A percentile compares a stretch with the other conserved stretches of the same genome.
Evolutionary conservation across 257 asterid genomes (phyloP).

Genomic region (Solanum chiquidenum): DNA sequence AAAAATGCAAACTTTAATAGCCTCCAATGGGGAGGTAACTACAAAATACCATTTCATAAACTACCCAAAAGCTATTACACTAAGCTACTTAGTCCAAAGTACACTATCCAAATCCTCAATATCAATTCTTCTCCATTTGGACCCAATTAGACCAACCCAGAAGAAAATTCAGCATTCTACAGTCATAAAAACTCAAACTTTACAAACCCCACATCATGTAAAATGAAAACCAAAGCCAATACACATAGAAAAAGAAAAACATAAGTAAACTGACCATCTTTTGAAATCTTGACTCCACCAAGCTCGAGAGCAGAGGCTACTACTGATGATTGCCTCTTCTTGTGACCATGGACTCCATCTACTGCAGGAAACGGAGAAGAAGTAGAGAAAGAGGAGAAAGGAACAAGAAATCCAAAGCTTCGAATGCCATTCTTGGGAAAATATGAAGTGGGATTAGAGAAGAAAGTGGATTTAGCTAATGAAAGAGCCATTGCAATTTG

Average conservation of each 20-base stretch:
- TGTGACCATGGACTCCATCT: constrained; percentile 9
- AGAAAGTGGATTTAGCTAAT: constrained; percentile 31
- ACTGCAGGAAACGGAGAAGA: constrained; percentile 13
- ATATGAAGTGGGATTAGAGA: constrained; percentile 28
- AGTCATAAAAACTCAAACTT: background rate
- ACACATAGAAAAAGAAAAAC: background rate
- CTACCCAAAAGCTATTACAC: background rate
- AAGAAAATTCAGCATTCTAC: background rate
- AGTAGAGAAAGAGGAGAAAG: constrained; percentile 20
- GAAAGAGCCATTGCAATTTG: constrained; percentile 37
- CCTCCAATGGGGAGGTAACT: background rate
- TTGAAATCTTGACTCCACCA: constrained; percentile 45
- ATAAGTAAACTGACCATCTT: background rate
- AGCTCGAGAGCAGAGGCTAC: constrained; percentile 38
- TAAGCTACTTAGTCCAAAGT: background rate
- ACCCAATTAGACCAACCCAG: background rate
- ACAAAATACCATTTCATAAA: background rate
- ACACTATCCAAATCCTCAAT: background rate
- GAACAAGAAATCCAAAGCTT: constrained; percentile 17
- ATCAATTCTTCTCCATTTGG: background rate
- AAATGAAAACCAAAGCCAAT: background rate
- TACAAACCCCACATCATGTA: background rate
- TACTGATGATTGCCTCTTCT: constrained; percentile 28
- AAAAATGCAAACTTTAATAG: background rate
- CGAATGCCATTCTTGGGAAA: constrained; percentile 17